Evolutionary conservation across 495 filamentous ascomycete species (phyloP).

Genomic region (Trichocladium uniseriatum): DNA sequence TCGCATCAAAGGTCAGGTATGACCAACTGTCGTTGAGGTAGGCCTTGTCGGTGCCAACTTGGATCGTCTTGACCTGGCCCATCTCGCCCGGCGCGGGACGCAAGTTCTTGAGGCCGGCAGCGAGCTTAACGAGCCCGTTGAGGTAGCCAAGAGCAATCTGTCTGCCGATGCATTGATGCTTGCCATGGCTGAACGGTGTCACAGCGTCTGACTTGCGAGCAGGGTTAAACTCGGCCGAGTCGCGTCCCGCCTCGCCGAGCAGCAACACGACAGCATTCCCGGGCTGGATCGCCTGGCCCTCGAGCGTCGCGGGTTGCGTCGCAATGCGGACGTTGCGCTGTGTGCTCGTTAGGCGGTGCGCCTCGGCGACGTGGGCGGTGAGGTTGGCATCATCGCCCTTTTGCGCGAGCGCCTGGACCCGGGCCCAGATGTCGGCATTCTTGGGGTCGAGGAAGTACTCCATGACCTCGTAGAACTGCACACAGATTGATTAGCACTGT

Average conservation of each 20-base stretch:
- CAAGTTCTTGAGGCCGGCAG: constrained; percentile 28
- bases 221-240: too few species aligned
- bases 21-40: constrained; percentile 35
- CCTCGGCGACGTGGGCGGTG: constrained; percentile 24
- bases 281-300: too few species aligned
- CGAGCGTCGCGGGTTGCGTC: too few species aligned
- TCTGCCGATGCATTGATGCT: constrained; percentile 26
- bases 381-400: constrained; percentile 22
- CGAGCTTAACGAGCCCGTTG: constrained; percentile 24
- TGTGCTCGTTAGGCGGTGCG: constrained; percentile 23
- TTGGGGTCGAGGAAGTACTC: constrained; percentile 34
- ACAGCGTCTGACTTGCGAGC: constrained; percentile 12
- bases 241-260: too few species aligned
- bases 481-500: constrained; percentile 19
- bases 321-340: constrained; percentile 1
- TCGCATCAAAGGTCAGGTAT: constrained; percentile 29
- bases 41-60: constrained; percentile 22
- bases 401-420: constrained; percentile 39
- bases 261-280: too few species aligned
- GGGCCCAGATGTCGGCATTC: constrained; percentile 38
- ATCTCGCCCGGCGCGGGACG: constrained; percentile 31
- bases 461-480: constrained; percentile 38
- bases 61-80: constrained; percentile 29
- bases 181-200: constrained; percentile 23
- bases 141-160: constrained; percentile 21